Evolutionary conservation across 441 rosid species (phyloP), one percentile per base, ranked within the genome.

Genomic region (Gossypium laxum): DNA sequence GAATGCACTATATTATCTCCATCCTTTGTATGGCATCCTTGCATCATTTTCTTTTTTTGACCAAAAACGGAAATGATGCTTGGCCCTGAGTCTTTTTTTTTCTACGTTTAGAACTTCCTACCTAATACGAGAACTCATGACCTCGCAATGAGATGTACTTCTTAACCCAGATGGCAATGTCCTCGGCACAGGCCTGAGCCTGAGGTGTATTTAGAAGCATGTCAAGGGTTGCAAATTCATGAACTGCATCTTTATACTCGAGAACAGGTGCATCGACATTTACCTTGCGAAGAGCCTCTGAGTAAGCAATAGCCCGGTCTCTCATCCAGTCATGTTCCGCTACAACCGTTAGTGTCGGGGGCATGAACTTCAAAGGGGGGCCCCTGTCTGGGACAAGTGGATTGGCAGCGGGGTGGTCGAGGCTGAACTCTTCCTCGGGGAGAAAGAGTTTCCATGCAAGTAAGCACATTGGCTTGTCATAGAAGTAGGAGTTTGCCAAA

Each of bases 251-350:
- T 79, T 92, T 91, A 41, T 92, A 92, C 77, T 91, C 98, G 2
- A 91, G 85, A 19, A 92, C 93, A 11, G 96, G 93, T 26, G 96
- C 91, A 71, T 88, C 92, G 1, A 92, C 98, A 26, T 91, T 89
- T 41, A 91, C 92, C 76, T 89, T 92, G 45, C 97, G 82, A 21
- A 92, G 82, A 76, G 87, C 96, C 82, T 91, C 93, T 0, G 98
- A 89, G 82, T 92, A 92, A 50, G 95, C 92, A 22, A 92, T 91
- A 79, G 96, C 98, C 63, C 93, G 84, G 72, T 92, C 98, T 77
- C 92, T 89, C 98, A 92, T 92, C 93, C 95, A 91, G 79, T 91
- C 98, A 30, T 86, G 98, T 78, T 92, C 96, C 48, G 95, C 98
- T 17, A 92, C 93, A 68, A 92, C 84, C 12, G 97, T 92, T 63